Conservation (phyloP, 106 monocot species). For the Posidonia australis region DNA sequence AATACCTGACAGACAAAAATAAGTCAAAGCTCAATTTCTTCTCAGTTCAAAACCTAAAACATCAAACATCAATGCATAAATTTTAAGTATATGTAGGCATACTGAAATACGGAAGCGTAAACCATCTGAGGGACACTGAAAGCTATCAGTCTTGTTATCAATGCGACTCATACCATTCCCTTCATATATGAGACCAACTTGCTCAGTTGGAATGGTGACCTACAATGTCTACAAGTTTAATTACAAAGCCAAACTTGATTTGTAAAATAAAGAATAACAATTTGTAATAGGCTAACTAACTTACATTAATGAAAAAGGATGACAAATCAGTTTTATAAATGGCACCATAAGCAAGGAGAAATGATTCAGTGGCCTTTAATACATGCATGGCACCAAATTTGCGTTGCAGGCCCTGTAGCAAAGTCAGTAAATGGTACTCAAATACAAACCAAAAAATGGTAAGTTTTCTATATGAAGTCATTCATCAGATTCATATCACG, state of each 20-base stretch:
- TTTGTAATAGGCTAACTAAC: not conserved
- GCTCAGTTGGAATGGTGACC: conserved; percentile 37
- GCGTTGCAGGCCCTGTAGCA: conserved; percentile 48
- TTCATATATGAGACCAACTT: not conserved
- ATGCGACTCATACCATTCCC: conserved; percentile 7
- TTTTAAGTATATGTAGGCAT: conserved; percentile 7
- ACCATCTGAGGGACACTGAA: conserved; percentile 1
- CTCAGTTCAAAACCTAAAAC: not conserved
- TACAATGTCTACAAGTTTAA: conserved; percentile 2
- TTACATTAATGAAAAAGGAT: conserved; percentile 58
- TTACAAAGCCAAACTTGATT: not conserved
- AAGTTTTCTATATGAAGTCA: too few species aligned
- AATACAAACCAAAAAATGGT: not conserved
- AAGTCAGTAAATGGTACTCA: not conserved
- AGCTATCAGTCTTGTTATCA: conserved; percentile 7
- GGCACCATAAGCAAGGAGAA: conserved; percentile 43
- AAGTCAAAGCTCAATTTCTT: not conserved
- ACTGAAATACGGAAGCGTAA: conserved; percentile 41
- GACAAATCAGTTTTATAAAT: conserved; percentile 43
- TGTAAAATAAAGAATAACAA: not conserved
- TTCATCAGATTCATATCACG: too few species aligned
- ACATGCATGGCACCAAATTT: conserved; percentile 57
- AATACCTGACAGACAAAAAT: conserved; percentile 51
- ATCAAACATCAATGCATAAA: not conserved
- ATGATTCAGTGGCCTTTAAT: conserved; percentile 57